phyloP scores from a whole-genome alignment of 1,284 basidiomycete species.

The Cutaneotrichosporon sp. region DNA sequence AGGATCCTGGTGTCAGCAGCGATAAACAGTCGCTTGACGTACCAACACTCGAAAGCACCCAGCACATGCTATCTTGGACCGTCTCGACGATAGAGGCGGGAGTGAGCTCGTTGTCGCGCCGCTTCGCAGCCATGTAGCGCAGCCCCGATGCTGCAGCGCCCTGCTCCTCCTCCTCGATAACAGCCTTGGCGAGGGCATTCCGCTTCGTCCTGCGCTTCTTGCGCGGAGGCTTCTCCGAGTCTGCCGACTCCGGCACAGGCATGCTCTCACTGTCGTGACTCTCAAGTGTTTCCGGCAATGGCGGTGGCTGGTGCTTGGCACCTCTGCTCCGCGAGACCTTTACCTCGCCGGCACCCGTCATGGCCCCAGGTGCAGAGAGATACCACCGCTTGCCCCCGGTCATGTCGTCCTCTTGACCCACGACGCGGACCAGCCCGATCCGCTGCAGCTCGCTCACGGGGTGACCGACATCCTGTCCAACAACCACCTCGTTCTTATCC shows the following conservation, averaged over 20 bases:
- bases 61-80: constrained; percentile 89
- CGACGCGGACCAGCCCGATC: constrained; percentile 76
- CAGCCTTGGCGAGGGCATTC: constrained; percentile 34
- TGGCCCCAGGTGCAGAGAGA: constrained; percentile 39
- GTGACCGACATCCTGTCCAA: constrained; percentile 53
- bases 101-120: constrained; percentile 11
- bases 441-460: constrained; percentile 96
- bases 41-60: constrained; percentile 95
- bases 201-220: constrained; percentile 36
- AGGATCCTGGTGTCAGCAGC: constrained; percentile 23
- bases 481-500: constrained; percentile 74
- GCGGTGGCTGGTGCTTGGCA: constrained; percentile 1
- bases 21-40: constrained; percentile 46
- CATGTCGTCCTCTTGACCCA: constrained; percentile 16
- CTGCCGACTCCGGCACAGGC: neutral
- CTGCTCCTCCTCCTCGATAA: constrained; percentile 34
- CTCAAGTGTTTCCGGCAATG: constrained; percentile 8
- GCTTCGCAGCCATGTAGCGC: constrained; percentile 26
- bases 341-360: constrained; percentile 36
- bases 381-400: constrained; percentile 30
- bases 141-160: constrained; percentile 26
- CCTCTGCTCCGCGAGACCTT: constrained; percentile 3
- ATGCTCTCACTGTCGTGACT: constrained; percentile 2
- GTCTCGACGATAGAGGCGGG: constrained; percentile 17
- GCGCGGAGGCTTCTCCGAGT: neutral